Base-by-base conservation (phyloP, 495 filamentous ascomycete genomes). In the Mytilinidion resinicola region DNA sequence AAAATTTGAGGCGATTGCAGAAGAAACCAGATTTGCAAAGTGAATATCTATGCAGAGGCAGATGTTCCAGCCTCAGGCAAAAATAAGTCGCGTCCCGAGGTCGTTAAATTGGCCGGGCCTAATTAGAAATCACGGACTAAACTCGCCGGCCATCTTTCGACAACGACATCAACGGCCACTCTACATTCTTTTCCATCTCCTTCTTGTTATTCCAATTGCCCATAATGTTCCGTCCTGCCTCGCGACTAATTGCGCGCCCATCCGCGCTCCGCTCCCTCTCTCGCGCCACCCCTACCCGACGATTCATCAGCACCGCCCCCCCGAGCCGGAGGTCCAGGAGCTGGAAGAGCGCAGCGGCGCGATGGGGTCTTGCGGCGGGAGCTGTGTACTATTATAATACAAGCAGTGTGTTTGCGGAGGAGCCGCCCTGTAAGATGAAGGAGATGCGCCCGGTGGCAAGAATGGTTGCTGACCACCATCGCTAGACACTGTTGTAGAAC, bases 331-430 rank as follows among this genome's bases (percentile, higher is more conserved):
- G 84, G 72, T 79, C 80, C 60, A 73, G 89, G 68, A 86, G 83
- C 66, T 96, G 88, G 90, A 96, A 89, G 79, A 88, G 81, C 64
- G 78, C 82, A n/a, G 77, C 75, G 8, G 64, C 77, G 56, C 79
- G 91, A 72, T 85, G 89, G 79, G 89, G 84, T 53, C 64, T 93
- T 46, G 91, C 89, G n/a, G 75, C 71, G 50, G 90, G 77, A 20
- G 81, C 82, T n/a, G 70, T 96, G 35, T 98, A 96, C 76, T 96
- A 85, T 69, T 98, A 96, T 72, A 91, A 90, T 73, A 96, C 90
- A 41, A 91, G 84, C 70, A 80, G 80, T 60, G 77, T 87, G 38
- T 97, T 98, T 72, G 87, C 91, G 11, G 85, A 96, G 68, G 83
- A 91, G 73, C 82, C 86, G 35, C 74, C 80, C 53, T 81, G 92